These are phyloP conservation scores for Ophiocordyceps polyrhachis-furcata DNA, from an alignment of 2,329 filamentous ascomycete genomes.

Conservation along the genomic window DNA sequence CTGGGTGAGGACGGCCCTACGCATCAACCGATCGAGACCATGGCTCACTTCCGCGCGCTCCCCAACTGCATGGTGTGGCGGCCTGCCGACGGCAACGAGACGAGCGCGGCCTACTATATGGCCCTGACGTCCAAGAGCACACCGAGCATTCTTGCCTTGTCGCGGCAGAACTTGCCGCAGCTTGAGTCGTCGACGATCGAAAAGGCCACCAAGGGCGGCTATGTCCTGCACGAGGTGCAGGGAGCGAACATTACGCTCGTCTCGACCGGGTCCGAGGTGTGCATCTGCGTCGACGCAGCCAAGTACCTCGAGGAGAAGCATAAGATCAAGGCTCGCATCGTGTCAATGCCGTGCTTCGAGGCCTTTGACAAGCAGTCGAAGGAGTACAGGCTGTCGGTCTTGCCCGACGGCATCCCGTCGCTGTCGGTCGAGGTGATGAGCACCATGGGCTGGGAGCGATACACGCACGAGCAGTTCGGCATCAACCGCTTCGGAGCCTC, in stretches of 20 bases:
- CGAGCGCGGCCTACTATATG: conserved; percentile 91
- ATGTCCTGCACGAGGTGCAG: conserved; percentile 71
- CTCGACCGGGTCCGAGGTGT: conserved; percentile 90
- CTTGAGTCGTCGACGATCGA: conserved; percentile 87
- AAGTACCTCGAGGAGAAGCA: conserved; percentile 83
- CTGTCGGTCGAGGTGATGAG: conserved; percentile 92
- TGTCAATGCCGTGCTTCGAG: conserved; percentile 93
- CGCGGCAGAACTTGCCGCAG: conserved; percentile 95
- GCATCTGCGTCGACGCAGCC: conserved; percentile 80
- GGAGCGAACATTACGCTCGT: conserved; percentile 76
- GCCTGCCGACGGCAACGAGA: conserved; percentile 96
- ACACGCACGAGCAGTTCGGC: conserved; percentile 98
- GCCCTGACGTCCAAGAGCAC: conserved; percentile 79
- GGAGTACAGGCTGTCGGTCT: conserved; percentile 83
- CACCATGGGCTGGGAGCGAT: conserved; percentile 97
- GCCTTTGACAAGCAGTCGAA: conserved; percentile 88
- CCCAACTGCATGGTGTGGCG: conserved; percentile 99
- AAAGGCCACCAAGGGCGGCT: conserved; percentile 84
- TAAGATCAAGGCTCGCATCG: conserved; percentile 72
- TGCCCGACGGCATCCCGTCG: conserved; percentile 85
- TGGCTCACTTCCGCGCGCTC: conserved; percentile 94
- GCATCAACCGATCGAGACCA: conserved; percentile 96
- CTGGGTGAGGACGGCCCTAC: conserved; percentile 97
- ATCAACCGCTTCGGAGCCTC: conserved; percentile 98
- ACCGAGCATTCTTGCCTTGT: conserved; percentile 83